Conservation (phyloP, 768 basidiomycete species). For the Kwoniella dendrophila region DNA sequence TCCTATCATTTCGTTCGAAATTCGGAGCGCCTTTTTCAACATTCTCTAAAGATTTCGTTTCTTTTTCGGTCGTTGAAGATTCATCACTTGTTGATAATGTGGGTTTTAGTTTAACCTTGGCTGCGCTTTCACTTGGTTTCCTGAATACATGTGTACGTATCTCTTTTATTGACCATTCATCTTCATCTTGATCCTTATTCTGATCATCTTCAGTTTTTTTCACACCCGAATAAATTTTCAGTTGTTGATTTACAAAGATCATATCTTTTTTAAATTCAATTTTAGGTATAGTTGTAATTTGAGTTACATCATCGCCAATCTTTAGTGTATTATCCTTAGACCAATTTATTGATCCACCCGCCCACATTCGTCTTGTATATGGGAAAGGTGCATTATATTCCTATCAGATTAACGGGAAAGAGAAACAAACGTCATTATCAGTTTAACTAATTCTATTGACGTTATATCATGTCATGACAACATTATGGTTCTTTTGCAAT, state of each 20-base stretch:
- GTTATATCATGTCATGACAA: too few relatives aligned
- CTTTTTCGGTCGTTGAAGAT: neutral
- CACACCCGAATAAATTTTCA: conserved; percentile 19
- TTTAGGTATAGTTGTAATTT: conserved; percentile 31
- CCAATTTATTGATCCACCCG: conserved; percentile 39
- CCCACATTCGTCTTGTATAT: conserved; percentile 51
- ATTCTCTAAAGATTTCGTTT: neutral
- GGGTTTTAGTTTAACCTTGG: neutral
- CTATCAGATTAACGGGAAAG: conserved; percentile 20
- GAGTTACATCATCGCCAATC: conserved; percentile 16
- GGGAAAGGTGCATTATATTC: conserved; percentile 48
- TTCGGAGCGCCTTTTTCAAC: too few relatives aligned
- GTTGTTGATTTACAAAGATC: conserved; percentile 49
- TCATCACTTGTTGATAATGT: neutral
- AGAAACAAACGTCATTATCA: neutral
- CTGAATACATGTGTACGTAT: conserved; percentile 51
- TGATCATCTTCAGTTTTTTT: neutral
- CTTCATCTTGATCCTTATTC: conserved; percentile 1
- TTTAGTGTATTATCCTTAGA: conserved; percentile 3
- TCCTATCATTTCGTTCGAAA: too few relatives aligned
- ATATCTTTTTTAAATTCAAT: conserved; percentile 43
- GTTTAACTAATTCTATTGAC: neutral
- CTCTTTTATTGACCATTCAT: conserved; percentile 38
- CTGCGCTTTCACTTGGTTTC: too few relatives aligned
- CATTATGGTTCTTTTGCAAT: too few relatives aligned